Conservation (phyloP, 768 basidiomycete genomes). For the Termitomyces sp. region DNA sequence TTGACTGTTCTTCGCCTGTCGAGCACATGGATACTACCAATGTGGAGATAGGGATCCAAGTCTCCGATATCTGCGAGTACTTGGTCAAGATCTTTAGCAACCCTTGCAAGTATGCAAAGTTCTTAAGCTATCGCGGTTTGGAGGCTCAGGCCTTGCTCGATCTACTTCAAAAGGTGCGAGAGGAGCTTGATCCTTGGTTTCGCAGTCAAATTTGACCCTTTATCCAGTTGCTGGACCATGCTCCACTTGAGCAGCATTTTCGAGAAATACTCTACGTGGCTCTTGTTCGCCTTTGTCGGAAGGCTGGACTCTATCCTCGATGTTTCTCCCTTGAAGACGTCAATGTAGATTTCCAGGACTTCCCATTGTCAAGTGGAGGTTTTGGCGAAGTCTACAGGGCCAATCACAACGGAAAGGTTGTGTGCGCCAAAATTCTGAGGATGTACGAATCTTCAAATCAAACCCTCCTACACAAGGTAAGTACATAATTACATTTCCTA, state of each 20-base stretch:
- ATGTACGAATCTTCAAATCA: conserved; percentile 17
- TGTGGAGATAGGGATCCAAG: not conserved
- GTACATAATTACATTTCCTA: conserved; percentile 5
- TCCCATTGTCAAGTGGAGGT: conserved; percentile 15
- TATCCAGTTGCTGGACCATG: conserved; percentile 14
- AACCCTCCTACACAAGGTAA: conserved; percentile 20
- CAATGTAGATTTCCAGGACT: not conserved
- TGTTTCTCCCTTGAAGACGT: conserved; percentile 16
- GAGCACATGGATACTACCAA: not conserved
- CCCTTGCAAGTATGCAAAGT: conserved; percentile 10
- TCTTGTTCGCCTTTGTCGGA: conserved; percentile 18
- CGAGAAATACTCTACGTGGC: conserved; percentile 14
- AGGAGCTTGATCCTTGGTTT: conserved; percentile 1
- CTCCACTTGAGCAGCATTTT: conserved; percentile 5
- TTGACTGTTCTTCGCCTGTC: not conserved
- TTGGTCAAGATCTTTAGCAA: conserved; percentile 14
- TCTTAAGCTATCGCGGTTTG: conserved; percentile 12
- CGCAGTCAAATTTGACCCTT: not conserved
- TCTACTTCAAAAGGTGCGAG: conserved; percentile 20
- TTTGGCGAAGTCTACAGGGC: conserved; percentile 25
- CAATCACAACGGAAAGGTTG: conserved; percentile 8
- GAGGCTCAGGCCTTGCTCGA: conserved; percentile 17
- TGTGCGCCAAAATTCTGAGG: conserved; percentile 23
- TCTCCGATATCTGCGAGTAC: conserved; percentile 8
- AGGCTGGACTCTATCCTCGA: conserved; percentile 21